Base-by-base conservation (phyloP, 768 basidiomycete species). In the Kwoniella europaea region DNA sequence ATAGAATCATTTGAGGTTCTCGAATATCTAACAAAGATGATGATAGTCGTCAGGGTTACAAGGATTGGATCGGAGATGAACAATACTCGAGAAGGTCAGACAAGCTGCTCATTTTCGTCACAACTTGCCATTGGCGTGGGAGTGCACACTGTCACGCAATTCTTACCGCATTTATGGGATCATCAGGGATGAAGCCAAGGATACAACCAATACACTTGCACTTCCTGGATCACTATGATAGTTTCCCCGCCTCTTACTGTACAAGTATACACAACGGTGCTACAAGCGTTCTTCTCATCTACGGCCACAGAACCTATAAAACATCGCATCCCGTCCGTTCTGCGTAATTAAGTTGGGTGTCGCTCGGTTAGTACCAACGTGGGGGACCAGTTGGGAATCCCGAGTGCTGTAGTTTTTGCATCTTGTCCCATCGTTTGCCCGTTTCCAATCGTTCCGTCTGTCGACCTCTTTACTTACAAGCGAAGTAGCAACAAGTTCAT, bases 371-470 rank as follows among this genome's bases (percentile, higher is more conserved):
- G 59, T 61, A 61, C 59, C 59, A 61, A 61, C 35, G 42, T 61
- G 59, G 59, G 59, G 59, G 59, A 61, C 59, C 59, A 61, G 35
- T 61, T 61, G 59, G 59, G 59, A 61, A 61, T 61, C 59, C 35
- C 59, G 59, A n/a, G 59, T 61, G 59, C 20, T 24, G 59, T 61
- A 27, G 59, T 61, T 46, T 61, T 44, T 61, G 16, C 43, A 43
- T 42, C 18, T 16, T 43, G 13, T 50, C 12, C 46, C 35, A 35
- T 50, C 18, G 16, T 18, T 50, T 50, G 46, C 13, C 18, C 12
- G 46, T 50, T 4, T 4, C 46, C 46, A 16, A 0, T 50, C 46
- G 18, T 50, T 18, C 13, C 18, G 3, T 50, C 12, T 50, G 46
- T 18, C 15, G 46, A 13, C 4, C 46, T 50, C 46, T 1, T 50